phyloP scores from a whole-genome alignment of 805 yeast species.

The Jamesozyma piceae region DNA sequence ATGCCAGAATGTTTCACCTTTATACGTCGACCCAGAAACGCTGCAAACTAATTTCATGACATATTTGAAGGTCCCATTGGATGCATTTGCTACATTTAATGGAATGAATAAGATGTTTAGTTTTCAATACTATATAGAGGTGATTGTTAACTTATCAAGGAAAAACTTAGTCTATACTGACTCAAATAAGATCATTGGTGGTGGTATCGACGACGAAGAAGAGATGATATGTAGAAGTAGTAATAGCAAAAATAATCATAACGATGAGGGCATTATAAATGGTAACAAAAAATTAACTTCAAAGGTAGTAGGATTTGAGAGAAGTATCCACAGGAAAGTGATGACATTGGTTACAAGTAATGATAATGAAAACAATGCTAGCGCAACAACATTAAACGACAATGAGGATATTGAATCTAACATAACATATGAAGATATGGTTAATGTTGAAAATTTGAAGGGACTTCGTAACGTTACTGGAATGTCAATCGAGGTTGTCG shows the following conservation, averaged over 20 bases:
- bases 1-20: slow-evolving; percentile 65
- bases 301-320: slow-evolving; percentile 3
- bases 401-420: slow-evolving; percentile 20
- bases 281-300: background rate
- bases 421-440: slow-evolving; percentile 34
- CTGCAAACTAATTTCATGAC: slow-evolving; percentile 50
- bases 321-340: slow-evolving; percentile 13
- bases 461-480: slow-evolving; percentile 69
- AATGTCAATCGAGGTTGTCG: slow-evolving; percentile 67
- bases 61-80: slow-evolving; percentile 65
- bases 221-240: background rate
- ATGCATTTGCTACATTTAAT: slow-evolving; percentile 74
- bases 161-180: slow-evolving; percentile 34
- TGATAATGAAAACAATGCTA: background rate
- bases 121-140: slow-evolving; percentile 80
- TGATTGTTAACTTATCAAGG: slow-evolving; percentile 69
- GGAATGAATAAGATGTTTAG: slow-evolving; percentile 52
- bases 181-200: slow-evolving; percentile 25
- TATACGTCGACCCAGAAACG: slow-evolving; percentile 54
- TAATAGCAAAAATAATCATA: background rate
- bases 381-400: slow-evolving; percentile 2
- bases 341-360: slow-evolving; percentile 7
- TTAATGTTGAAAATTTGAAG: slow-evolving; percentile 74
- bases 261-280: background rate
- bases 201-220: slow-evolving; percentile 16